Percentiles rank a stretch among this genome's conserved stretches.
Conservation (phyloP, 805 yeast species). For the Scheffersomyces stipitis region DNA sequence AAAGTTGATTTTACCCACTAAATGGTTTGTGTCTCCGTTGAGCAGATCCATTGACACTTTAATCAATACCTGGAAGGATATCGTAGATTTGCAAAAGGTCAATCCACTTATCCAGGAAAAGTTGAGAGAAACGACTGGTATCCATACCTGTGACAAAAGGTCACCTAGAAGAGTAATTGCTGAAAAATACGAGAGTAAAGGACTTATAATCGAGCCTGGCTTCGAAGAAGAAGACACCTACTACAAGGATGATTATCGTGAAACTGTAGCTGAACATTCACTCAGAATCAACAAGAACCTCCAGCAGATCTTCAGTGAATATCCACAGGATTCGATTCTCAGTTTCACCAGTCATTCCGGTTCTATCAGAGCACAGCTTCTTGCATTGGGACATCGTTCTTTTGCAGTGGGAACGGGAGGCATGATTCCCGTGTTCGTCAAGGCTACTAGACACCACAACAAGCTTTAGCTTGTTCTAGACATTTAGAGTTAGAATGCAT, state of each 20-base stretch:
- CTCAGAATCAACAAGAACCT: conserved; percentile 33
- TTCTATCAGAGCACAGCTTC: conserved; percentile 46
- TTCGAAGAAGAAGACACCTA: conserved; percentile 47
- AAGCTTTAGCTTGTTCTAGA: too few species aligned
- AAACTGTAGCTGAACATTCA: conserved; percentile 41
- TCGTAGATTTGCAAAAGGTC: conserved; percentile 16
- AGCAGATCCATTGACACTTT: conserved; percentile 52
- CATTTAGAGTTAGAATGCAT: too few species aligned
- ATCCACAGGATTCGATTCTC: conserved; percentile 22
- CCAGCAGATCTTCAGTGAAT: conserved; percentile 31
- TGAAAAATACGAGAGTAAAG: conserved; percentile 35
- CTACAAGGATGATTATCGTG: conserved; percentile 40
- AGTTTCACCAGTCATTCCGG: conserved; percentile 55
- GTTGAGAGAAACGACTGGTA: conserved; percentile 49
- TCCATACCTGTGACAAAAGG: conserved; percentile 51
- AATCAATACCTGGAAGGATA: conserved; percentile 45
- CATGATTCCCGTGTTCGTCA: conserved; percentile 54
- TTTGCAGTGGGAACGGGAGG: conserved; percentile 56
- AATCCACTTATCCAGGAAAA: conserved; percentile 45
- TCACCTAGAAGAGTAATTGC: conserved; percentile 35
- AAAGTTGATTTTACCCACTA: conserved; percentile 33
- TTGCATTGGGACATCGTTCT: conserved; percentile 47
- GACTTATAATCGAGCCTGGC: conserved; percentile 43
- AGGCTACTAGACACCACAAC: conserved; percentile 27
- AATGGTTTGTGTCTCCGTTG: conserved; percentile 50